Conservation (phyloP, 805 yeast species). For the Barnettozyma sp. region DNA sequence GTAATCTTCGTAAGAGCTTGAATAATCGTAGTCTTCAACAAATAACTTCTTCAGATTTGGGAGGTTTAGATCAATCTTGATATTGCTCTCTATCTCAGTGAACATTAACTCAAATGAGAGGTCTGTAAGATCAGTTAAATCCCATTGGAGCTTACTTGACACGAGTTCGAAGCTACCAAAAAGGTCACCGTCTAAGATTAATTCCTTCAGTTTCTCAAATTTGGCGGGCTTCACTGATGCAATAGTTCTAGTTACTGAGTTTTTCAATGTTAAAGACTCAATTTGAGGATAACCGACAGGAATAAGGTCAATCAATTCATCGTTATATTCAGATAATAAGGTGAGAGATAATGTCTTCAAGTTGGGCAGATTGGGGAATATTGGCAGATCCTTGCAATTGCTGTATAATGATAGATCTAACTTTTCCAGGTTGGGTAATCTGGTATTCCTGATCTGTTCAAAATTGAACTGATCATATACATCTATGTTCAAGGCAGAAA, state of each 20-base stretch:
- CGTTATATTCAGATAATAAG: neutral
- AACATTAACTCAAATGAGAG: neutral
- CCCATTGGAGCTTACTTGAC: slow-evolving; percentile 3
- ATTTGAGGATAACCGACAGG: neutral
- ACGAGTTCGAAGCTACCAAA: neutral
- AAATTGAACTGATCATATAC: neutral
- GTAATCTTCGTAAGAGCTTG: neutral
- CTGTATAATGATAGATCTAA: slow-evolving; percentile 1
- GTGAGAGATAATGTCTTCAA: neutral
- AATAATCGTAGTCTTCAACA: slow-evolving; percentile 1
- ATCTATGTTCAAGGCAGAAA: neutral
- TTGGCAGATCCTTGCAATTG: neutral
- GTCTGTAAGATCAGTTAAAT: neutral
- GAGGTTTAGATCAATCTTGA: neutral
- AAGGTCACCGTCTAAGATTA: slow-evolving; percentile 1
- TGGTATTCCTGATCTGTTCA: neutral
- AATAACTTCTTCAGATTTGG: slow-evolving; percentile 1
- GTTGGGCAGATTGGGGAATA: neutral
- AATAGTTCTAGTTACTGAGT: neutral
- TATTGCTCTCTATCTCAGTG: neutral
- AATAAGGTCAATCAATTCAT: neutral
- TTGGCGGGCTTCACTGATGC: slow-evolving; percentile 1
- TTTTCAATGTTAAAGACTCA: slow-evolving; percentile 1
- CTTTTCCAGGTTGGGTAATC: neutral
- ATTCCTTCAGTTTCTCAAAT: neutral